These are phyloP conservation scores for Solanum tarapatanum DNA, from an alignment of 257 asterid species.

Conservation along the genomic window DNA sequence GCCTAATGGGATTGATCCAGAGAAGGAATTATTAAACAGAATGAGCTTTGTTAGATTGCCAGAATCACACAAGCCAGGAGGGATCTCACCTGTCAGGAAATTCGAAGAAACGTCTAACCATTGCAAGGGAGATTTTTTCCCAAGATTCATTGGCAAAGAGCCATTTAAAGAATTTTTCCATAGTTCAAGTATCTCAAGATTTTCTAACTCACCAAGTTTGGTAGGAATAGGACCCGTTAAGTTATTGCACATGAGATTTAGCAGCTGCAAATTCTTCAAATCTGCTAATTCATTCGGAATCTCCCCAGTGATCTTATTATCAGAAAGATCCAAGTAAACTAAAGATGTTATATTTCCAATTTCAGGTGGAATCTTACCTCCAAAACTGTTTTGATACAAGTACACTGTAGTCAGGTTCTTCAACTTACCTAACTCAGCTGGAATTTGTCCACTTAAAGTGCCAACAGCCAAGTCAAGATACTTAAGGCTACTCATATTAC, in stretches of 20 bases:
- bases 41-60: constrained; percentile 69
- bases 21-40: constrained; percentile 60
- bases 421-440: constrained; percentile 45
- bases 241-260: constrained; percentile 63
- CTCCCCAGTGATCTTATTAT: constrained; percentile 40
- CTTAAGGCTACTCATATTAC: constrained; percentile 44
- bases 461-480: constrained; percentile 73
- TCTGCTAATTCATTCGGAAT: constrained; percentile 49
- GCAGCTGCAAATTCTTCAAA: constrained; percentile 45
- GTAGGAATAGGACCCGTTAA: constrained; percentile 46
- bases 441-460: constrained; percentile 46
- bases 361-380: constrained; percentile 54
- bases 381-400: constrained; percentile 47
- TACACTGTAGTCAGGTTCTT: constrained; percentile 40
- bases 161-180: constrained; percentile 58
- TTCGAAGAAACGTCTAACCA: constrained; percentile 80
- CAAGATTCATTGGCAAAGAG: constrained; percentile 45
- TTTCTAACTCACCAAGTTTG: constrained; percentile 29
- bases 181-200: constrained; percentile 54
- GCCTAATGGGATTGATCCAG: constrained; percentile 53
- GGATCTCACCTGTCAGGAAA: constrained; percentile 47
- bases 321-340: constrained; percentile 51
- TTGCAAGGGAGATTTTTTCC: constrained; percentile 39
- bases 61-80: constrained; percentile 38
- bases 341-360: constrained; percentile 43